A percentile compares a stretch with the other conserved stretches of the same genome.
Evolutionary conservation across 2,329 filamentous ascomycete species (phyloP).

Genomic region (Fusarium algeriense): DNA sequence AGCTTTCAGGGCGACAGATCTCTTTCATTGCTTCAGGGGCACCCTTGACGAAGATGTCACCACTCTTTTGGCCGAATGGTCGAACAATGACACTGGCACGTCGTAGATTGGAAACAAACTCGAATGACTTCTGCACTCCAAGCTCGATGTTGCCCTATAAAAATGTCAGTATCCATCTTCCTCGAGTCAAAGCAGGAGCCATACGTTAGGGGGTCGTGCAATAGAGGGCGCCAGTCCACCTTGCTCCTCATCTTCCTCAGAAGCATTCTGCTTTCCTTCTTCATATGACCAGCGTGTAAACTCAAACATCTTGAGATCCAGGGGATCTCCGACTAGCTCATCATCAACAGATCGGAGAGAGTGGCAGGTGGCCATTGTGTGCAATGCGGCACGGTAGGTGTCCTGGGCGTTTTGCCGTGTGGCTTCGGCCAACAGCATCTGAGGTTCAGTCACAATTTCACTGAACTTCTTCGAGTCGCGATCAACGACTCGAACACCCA

Average conservation of each 20-base stretch:
- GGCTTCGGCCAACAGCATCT: constrained; percentile 65
- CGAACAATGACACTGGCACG: constrained; percentile 93
- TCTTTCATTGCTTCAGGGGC: constrained; percentile 97
- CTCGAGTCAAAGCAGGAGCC: constrained; percentile 55
- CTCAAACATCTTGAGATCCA: constrained; percentile 98
- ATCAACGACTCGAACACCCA: constrained; percentile 85
- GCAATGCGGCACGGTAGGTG: constrained; percentile 73
- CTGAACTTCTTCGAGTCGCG: constrained; percentile 73
- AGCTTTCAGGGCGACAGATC: constrained; percentile 86
- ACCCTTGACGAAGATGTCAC: constrained; percentile 93
- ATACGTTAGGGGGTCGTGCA: constrained; percentile 78
- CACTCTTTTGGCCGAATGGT: constrained; percentile 85
- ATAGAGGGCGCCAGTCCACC: constrained; percentile 86
- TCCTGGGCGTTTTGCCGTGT: constrained; percentile 46
- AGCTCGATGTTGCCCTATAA: constrained; percentile 76
- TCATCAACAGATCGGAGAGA: constrained; percentile 88
- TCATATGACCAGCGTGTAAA: constrained; percentile 95
- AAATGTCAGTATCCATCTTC: neutral
- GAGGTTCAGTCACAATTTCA: constrained; percentile 77
- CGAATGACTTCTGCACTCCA: constrained; percentile 90
- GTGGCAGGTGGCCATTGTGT: constrained; percentile 98
- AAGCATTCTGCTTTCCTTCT: constrained; percentile 79
- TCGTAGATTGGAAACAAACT: constrained; percentile 93
- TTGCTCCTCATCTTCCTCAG: constrained; percentile 79
- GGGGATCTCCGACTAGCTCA: constrained; percentile 90